These are phyloP conservation scores for Heliocybe sulcata DNA, from an alignment of 1,284 basidiomycete genomes.

Conservation along the genomic window DNA sequence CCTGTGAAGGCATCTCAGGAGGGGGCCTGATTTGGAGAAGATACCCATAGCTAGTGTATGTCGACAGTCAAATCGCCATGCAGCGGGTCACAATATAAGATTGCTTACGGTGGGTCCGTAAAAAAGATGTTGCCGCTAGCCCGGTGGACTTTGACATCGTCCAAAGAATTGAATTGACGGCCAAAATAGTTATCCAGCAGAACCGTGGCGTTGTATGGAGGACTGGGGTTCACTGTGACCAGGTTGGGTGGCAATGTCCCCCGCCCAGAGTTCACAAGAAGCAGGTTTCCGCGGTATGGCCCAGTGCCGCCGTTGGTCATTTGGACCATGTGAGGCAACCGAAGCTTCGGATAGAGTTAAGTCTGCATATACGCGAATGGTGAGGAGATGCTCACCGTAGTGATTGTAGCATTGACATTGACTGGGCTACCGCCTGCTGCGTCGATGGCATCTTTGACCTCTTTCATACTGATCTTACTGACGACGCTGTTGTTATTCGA, in stretches of 20 bases:
- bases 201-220: constrained; percentile 58
- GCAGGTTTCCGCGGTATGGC: constrained; percentile 51
- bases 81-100: constrained; percentile 7
- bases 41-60: constrained; percentile 51
- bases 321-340: constrained; percentile 39
- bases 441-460: constrained; percentile 21
- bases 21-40: constrained; percentile 56
- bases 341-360: constrained; percentile 27
- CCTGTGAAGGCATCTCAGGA: constrained; percentile 62
- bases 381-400: constrained; percentile 44
- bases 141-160: constrained; percentile 72
- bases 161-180: constrained; percentile 76
- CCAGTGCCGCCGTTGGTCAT: constrained; percentile 78
- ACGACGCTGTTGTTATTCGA: constrained; percentile 35
- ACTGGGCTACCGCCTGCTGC: constrained; percentile 18
- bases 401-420: constrained; percentile 46
- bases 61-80: constrained; percentile 2
- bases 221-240: constrained; percentile 53
- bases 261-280: constrained; percentile 65
- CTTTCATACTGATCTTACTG: constrained; percentile 26
- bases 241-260: constrained; percentile 56
- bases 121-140: constrained; percentile 59
- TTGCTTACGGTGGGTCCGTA: constrained; percentile 54
- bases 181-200: constrained; percentile 71
- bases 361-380: too few species aligned